Evolutionary conservation across 2,329 filamentous ascomycete genomes (phyloP), one percentile per base, ranked within the genome.

Genomic region (Fusarium pseudoanthophilum): DNA sequence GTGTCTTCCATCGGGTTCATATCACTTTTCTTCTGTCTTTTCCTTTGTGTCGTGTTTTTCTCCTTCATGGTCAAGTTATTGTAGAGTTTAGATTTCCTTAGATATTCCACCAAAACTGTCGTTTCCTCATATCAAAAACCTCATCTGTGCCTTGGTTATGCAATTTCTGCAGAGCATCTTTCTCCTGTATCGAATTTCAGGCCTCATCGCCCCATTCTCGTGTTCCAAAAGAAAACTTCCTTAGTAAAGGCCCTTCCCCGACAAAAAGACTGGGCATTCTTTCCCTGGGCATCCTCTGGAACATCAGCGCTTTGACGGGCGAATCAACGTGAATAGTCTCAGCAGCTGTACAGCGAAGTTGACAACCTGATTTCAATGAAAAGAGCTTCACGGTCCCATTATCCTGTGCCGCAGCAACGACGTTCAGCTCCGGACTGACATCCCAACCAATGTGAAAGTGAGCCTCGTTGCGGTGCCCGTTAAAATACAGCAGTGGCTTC

Each of bases 371-470:
- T 13, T 72, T 74, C 11, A 88, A 76, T 14, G 87, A 89, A 72
- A 88, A 89, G 18, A 90, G 72, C 3, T 75, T 82, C 1, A 90
- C 80, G 1, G 79, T 83, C 16, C 84, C 85, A 53, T 87, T 83
- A 43, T 87, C 85, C 52, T 89, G 87, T 1, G 86, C 87, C 0
- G 88, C 86, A 1, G 89, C 89, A 9, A 89, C 84, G 30, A 88
- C 72, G 18, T 87, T 87, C 13, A 84, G 78, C n/a, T 83, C 81
- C 0, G 79, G 53, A 64, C 86, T 83, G 9, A 87, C 83, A 59
- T 89, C 88, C 72, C 90, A 85, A 2, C 89, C 90, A 15, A 87
- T 82, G 24, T 85, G 78, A 46, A 85, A 78, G 48, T 85, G 84
- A 1, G 85, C 85, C 0, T 78, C 77, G 75, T 91, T 92, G 36